Evolutionary conservation across 1,139 yeast genomes (phyloP).

Genomic region (Geotrichum siamense): DNA sequence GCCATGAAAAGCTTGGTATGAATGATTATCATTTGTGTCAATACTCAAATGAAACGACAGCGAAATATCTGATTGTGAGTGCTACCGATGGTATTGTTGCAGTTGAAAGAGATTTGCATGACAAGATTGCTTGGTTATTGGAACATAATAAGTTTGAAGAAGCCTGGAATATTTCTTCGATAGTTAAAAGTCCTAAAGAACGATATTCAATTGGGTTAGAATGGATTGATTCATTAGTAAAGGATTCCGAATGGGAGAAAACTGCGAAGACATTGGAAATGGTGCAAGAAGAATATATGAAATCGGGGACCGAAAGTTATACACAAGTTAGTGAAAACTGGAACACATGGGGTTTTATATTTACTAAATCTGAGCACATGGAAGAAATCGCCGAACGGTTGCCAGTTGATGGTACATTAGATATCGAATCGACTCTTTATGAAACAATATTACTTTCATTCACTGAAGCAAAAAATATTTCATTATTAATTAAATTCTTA

Average conservation of each 20-base stretch:
- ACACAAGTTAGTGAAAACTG: constrained; percentile 41
- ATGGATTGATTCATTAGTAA: constrained; percentile 52
- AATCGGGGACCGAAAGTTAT: constrained; percentile 19
- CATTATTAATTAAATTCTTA: constrained; percentile 34
- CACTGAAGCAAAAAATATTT: constrained; percentile 39
- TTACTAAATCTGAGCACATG: constrained; percentile 45
- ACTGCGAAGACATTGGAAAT: constrained; percentile 47
- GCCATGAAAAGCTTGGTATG: constrained; percentile 55
- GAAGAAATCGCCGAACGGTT: constrained; percentile 45
- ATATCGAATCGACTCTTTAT: constrained; percentile 42
- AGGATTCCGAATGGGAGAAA: constrained; percentile 47
- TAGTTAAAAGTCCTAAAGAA: constrained; percentile 44
- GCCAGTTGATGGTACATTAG: constrained; percentile 42
- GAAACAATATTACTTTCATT: constrained; percentile 47
- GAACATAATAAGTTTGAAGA: constrained; percentile 48
- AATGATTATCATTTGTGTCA: constrained; percentile 63
- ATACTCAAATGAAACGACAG: constrained; percentile 22
- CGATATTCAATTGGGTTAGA: constrained; percentile 56
- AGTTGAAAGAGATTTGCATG: constrained; percentile 57
- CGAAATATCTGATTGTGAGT: constrained; percentile 60
- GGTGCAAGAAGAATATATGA: constrained; percentile 36
- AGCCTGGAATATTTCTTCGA: constrained; percentile 73
- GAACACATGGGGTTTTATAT: constrained; percentile 57
- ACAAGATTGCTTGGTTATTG: constrained; percentile 66
- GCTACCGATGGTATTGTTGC: constrained; percentile 79